Evolutionary conservation across 257 asterid genomes (phyloP).

Genomic region (Mitragyna speciosa): DNA sequence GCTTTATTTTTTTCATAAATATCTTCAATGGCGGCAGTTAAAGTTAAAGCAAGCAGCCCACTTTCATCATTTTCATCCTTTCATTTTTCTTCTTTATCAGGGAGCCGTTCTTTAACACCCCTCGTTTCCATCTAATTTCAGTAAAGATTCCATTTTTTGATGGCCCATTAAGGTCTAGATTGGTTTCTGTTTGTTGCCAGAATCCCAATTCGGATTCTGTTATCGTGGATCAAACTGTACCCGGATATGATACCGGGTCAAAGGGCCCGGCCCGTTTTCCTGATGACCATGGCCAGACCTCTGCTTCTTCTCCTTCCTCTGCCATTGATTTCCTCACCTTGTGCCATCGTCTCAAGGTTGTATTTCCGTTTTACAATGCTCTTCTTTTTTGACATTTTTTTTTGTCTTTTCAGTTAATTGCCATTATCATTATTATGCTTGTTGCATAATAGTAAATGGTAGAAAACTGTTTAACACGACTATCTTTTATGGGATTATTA

Average conservation of each 20-base stretch:
- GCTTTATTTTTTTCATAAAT: not conserved
- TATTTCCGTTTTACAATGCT: not conserved
- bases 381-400: slow-evolving; percentile 2
- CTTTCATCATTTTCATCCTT: slow-evolving; percentile 1
- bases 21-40: slow-evolving; percentile 18
- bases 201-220: slow-evolving; percentile 58
- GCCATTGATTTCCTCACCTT: slow-evolving; percentile 92
- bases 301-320: slow-evolving; percentile 49
- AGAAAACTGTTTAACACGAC: too few species aligned
- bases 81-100: not conserved
- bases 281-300: slow-evolving; percentile 15
- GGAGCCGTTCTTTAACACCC: slow-evolving; percentile 4
- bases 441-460: too few species aligned
- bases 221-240: slow-evolving; percentile 37
- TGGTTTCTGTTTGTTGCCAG: slow-evolving; percentile 47
- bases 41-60: too few species aligned
- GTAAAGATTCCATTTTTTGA: slow-evolving; percentile 39
- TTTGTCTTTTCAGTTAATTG: not conserved
- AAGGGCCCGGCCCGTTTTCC: slow-evolving; percentile 28
- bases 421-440: not conserved
- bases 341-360: slow-evolving; percentile 85
- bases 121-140: slow-evolving; percentile 25
- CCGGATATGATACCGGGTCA: slow-evolving; percentile 45
- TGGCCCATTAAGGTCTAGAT: slow-evolving; percentile 34
- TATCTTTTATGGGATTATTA: not conserved